Conservation (phyloP, 2,329 filamentous ascomycete species). For the Shiraia sp. region DNA sequence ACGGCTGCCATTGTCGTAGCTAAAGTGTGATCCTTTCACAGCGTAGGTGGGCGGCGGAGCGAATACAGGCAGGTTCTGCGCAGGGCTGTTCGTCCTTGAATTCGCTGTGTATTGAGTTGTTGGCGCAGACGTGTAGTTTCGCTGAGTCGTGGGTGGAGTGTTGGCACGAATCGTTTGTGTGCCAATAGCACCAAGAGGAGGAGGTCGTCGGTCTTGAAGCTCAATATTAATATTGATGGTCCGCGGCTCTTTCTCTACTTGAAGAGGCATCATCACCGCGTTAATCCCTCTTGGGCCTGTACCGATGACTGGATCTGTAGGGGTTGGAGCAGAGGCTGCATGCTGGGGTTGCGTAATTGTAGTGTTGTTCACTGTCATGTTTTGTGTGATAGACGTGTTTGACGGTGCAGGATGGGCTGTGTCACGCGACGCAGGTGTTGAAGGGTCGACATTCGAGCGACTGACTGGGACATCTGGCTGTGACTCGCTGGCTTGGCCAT, state of each 20-base stretch:
- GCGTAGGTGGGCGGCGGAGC: slow-evolving; percentile 35
- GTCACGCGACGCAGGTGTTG: background rate
- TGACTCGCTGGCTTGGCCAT: slow-evolving; percentile 14
- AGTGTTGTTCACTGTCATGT: background rate
- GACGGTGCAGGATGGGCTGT: slow-evolving; percentile 8
- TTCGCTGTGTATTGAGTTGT: slow-evolving; percentile 8
- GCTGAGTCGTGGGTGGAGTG: slow-evolving; percentile 19
- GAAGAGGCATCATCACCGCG: slow-evolving; percentile 38
- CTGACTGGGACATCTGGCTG: slow-evolving; percentile 24
- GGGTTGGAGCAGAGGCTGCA: slow-evolving; percentile 25
- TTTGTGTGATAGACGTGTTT: background rate
- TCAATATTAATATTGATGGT: slow-evolving; percentile 40
- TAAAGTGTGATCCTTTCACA: slow-evolving; percentile 30
- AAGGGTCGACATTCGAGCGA: slow-evolving; percentile 22
- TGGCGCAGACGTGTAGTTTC: slow-evolving; percentile 20
- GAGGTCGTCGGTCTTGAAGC: slow-evolving; percentile 30
- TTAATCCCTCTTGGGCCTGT: slow-evolving; percentile 34
- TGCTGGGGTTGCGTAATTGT: background rate
- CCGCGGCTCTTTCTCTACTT: slow-evolving; percentile 26
- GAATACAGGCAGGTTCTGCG: slow-evolving; percentile 29
- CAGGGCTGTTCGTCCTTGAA: slow-evolving; percentile 17
- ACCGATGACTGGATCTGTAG: slow-evolving; percentile 35
- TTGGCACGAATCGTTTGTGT: slow-evolving; percentile 17
- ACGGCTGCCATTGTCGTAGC: slow-evolving; percentile 30
- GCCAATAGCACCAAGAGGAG: slow-evolving; percentile 12